Base-by-base conservation (phyloP, 139 green algal genomes). In the Micractinium conductrix region DNA sequence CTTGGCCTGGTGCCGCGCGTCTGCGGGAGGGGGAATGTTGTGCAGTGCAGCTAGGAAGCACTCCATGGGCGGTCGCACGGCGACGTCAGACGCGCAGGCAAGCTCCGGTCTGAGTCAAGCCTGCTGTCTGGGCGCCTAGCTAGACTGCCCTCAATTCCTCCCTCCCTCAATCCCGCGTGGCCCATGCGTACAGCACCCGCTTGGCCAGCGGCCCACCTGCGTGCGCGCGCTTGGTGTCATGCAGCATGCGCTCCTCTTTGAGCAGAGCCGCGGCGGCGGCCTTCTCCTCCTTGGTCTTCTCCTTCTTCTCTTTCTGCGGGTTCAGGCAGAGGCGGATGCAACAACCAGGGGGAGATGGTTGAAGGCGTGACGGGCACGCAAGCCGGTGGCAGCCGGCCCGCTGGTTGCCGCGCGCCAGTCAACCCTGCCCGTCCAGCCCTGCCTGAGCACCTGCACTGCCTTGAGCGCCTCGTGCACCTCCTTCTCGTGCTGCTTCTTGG, bases 151-250 rank as follows among this genome's bases (percentile, higher is more conserved):
- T n/a, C n/a, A n/a, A n/a, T n/a, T n/a, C n/a, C n/a, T n/a, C n/a
- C n/a, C n/a, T n/a, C n/a, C n/a, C n/a, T n/a, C n/a, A n/a, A n/a
- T n/a, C n/a, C n/a, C n/a, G n/a, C n/a, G n/a, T n/a, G 10, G 53
- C 26, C 2, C 53, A 62, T 2, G 8, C 53, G 8, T 62, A 21
- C 53, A 58, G 48, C 48, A 62, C 53, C 53, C 53, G 26, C 7
- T 22, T 62, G 4, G 55, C 55, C 55, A 19, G 9, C 33, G 22
- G 53, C 63, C 63, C n/a, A 44, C 65, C 65, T 44, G 80, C 44
- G 62, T 74, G 85, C 9, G 81, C 88, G 24, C 88, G 88, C 69
- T 90, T 87, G 60, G 78, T 92, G 28, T 90, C 86, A 37, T 90
- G 72, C n/a, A 81, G 48, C 62, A 79, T n/a, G 24, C 89, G 85